Evolutionary conservation across 345 rosid species (phyloP).

Genomic region (Gynandropsis gynandra): DNA sequence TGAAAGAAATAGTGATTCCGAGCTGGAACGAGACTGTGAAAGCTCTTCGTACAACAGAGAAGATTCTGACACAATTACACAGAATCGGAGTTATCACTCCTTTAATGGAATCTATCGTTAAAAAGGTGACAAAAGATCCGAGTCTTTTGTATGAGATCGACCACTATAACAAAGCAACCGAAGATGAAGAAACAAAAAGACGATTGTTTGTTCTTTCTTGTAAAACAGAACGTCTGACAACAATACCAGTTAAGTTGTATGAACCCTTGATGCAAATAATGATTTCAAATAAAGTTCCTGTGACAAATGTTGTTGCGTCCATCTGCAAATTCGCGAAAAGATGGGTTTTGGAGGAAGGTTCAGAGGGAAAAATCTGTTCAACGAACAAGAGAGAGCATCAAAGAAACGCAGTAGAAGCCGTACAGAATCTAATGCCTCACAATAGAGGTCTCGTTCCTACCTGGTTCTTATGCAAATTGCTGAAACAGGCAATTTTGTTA

Average conservation of each 20-base stretch:
- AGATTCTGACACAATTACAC: slow-evolving; percentile 30
- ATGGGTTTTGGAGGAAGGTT: slow-evolving; percentile 35
- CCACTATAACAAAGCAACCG: slow-evolving; percentile 22
- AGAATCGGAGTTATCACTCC: slow-evolving; percentile 43
- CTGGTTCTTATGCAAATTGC: slow-evolving; percentile 52
- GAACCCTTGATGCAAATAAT: slow-evolving; percentile 34
- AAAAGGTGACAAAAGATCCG: slow-evolving; percentile 43
- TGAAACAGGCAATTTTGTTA: slow-evolving; percentile 37
- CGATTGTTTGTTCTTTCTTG: slow-evolving; percentile 43
- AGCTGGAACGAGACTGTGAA: slow-evolving; percentile 72
- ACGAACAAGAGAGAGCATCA: slow-evolving; percentile 34
- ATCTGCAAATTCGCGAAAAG: slow-evolving; percentile 44
- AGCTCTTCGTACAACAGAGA: slow-evolving; percentile 35
- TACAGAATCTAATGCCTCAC: slow-evolving; percentile 57
- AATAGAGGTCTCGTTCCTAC: slow-evolving; percentile 43
- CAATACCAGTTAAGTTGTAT: slow-evolving; percentile 48
- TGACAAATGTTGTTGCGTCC: slow-evolving; percentile 42
- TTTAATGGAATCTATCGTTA: slow-evolving; percentile 50
- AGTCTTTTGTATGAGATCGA: slow-evolving; percentile 45
- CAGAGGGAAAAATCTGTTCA: slow-evolving; percentile 22
- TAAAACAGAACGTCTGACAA: slow-evolving; percentile 45
- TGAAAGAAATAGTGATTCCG: slow-evolving; percentile 43
- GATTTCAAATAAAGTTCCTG: slow-evolving; percentile 33
- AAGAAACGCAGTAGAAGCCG: slow-evolving; percentile 50
- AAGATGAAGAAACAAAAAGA: slow-evolving; percentile 33